Evolutionary conservation across 179 eudicot species (phyloP), one percentile per base, ranked within the genome.

Genomic region (Silene coronaria): DNA sequence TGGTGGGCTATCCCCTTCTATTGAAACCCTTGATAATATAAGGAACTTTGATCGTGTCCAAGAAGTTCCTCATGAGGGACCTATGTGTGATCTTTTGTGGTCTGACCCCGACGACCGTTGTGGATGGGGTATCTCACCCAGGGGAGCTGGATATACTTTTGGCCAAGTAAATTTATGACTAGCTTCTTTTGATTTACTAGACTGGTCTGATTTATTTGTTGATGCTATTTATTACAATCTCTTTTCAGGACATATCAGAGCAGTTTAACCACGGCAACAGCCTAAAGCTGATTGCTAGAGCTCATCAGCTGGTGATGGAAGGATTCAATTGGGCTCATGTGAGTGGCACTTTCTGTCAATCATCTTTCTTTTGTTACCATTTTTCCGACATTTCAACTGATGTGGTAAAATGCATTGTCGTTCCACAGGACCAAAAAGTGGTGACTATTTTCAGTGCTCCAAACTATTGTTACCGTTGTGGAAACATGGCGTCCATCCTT

Each of bases 61-160:
- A 94, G 97, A 94, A 85, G 98, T 94, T 71, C 98, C 98, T 71
- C 98, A 94, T 72, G 98, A 94, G 82, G 98, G 98, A 11, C 96
- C 98, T 27, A 94, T 94, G 98, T 94, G 98, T 80, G 98, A 94
- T 84, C 91, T 94, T 17, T 85, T 94, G 80, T 94, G 98, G 98
- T 94, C 98, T 68, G 98, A 94, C 81, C 97, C 98, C 23, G 98
- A 94, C 78, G 97, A 94, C 75, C 92, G 98, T 19, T 92, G 96
- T 79, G 98, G 98, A 79, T 94, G 98, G 98, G 98, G 97, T 5
- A 94, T 94, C 77, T 94, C 98, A 60, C 98, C 98, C 2, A 89
- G 98, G 79, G 98, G 98, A 81, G 98, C 98, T 84, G 98, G 98
- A 76, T 94, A 92, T 81, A 94, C 98, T 77, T 94, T 94, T 83